phyloP scores from a whole-genome alignment of 1,139 yeast genomes.

The Sugiyamaella grinbergsii region DNA sequence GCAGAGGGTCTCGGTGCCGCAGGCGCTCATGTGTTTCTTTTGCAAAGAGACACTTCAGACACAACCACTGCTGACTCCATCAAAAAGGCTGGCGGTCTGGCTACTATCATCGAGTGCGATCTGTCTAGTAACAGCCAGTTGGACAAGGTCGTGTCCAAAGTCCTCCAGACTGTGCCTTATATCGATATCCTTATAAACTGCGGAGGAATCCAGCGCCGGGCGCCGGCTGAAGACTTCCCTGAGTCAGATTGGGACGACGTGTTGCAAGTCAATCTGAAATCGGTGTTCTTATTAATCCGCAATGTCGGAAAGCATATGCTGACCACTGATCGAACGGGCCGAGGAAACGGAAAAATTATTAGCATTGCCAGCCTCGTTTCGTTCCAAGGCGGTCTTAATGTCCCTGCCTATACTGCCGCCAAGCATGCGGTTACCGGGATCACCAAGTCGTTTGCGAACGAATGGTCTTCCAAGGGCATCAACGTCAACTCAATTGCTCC shows the following conservation, averaged over 20 bases:
- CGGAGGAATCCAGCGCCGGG: slow-evolving; percentile 52
- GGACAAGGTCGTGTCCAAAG: slow-evolving; percentile 36
- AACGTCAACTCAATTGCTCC: slow-evolving; percentile 57
- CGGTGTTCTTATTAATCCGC: slow-evolving; percentile 50
- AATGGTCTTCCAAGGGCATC: slow-evolving; percentile 53
- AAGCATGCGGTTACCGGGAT: slow-evolving; percentile 52
- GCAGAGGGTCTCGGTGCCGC: slow-evolving; percentile 49
- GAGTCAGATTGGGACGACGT: slow-evolving; percentile 47
- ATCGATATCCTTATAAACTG: slow-evolving; percentile 55
- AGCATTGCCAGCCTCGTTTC: slow-evolving; percentile 58
- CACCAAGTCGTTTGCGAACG: slow-evolving; percentile 52
- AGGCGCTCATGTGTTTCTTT: slow-evolving; percentile 48
- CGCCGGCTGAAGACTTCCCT: slow-evolving; percentile 43
- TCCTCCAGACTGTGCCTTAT: slow-evolving; percentile 38
- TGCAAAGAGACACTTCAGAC: slow-evolving; percentile 29
- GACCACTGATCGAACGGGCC: slow-evolving; percentile 46
- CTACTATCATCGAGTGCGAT: slow-evolving; percentile 32
- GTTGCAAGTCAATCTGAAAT: slow-evolving; percentile 50
- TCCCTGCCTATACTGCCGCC: slow-evolving; percentile 52
- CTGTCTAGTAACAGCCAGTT: slow-evolving; percentile 36
- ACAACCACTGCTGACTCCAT: slow-evolving; percentile 22
- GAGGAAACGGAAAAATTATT: slow-evolving; percentile 60
- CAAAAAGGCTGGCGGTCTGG: slow-evolving; percentile 30
- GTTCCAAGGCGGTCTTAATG: slow-evolving; percentile 45
- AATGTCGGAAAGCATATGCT: slow-evolving; percentile 50